phyloP scores from a whole-genome alignment of 805 yeast species.

The Wickerhamomyces strasburgensis region DNA sequence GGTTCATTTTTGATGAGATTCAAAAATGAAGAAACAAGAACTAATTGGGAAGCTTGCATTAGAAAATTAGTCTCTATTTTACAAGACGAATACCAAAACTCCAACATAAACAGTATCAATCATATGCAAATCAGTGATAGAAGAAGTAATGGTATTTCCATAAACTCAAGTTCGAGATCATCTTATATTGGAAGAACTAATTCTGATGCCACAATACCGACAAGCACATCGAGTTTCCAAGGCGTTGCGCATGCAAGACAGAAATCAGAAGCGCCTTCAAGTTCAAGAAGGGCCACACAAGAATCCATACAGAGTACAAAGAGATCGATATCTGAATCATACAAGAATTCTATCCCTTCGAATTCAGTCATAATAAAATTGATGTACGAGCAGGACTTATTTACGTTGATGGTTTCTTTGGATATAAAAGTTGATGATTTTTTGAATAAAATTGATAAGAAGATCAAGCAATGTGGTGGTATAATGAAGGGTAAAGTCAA shows the following conservation, averaged over 20 bases:
- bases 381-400: conserved; percentile 44
- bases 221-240: conserved; percentile 8
- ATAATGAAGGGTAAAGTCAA: conserved; percentile 50
- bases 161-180: conserved; percentile 20
- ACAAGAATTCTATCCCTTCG: conserved; percentile 33
- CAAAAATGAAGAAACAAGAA: conserved; percentile 75
- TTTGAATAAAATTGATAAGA: conserved; percentile 51
- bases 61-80: conserved; percentile 36
- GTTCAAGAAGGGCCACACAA: conserved; percentile 23
- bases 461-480: conserved; percentile 49
- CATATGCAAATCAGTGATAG: conserved; percentile 21
- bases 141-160: conserved; percentile 25
- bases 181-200: conserved; percentile 22
- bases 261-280: conserved; percentile 21
- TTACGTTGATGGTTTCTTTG: conserved; percentile 60
- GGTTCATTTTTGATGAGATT: conserved; percentile 82
- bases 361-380: conserved; percentile 36
- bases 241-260: conserved; percentile 22
- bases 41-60: conserved; percentile 75
- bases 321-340: conserved; percentile 36
- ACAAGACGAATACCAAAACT: conserved; percentile 23
- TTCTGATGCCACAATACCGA: conserved; percentile 17
- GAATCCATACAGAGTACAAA: conserved; percentile 24
- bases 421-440: conserved; percentile 48
- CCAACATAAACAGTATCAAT: conserved; percentile 9